phyloP scores from a whole-genome alignment of 2,329 filamentous ascomycete species.

The Cladophialophora immunda region DNA sequence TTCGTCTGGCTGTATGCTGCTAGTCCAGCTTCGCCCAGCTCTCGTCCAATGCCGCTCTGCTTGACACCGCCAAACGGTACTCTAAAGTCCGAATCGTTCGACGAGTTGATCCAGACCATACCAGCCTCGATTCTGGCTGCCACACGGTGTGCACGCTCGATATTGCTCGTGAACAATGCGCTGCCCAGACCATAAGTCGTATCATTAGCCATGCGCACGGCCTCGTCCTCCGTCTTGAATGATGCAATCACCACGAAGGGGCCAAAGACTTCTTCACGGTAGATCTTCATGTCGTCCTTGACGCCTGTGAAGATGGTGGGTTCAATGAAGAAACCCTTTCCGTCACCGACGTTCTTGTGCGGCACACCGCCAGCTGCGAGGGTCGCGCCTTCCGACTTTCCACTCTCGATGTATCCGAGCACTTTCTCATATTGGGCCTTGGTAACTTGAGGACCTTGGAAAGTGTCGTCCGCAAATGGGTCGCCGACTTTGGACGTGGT shows the following conservation, averaged over 20 bases:
- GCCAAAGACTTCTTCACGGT: constrained; percentile 55
- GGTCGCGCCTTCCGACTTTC: constrained; percentile 52
- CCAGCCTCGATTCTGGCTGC: constrained; percentile 54
- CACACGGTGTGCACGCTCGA: constrained; percentile 54
- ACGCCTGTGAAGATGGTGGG: constrained; percentile 51
- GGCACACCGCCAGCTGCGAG: constrained; percentile 50
- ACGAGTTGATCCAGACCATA: constrained; percentile 59
- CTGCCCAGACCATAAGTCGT: constrained; percentile 54
- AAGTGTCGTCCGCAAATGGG: constrained; percentile 52
- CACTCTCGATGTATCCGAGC: constrained; percentile 53
- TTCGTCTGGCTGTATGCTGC: constrained; percentile 52
- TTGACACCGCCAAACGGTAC: constrained; percentile 56
- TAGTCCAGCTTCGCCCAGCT: constrained; percentile 54
- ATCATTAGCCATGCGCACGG: constrained; percentile 50
- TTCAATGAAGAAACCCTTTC: constrained; percentile 52
- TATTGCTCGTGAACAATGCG: constrained; percentile 53
- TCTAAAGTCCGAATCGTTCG: constrained; percentile 52
- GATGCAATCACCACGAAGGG: constrained; percentile 52
- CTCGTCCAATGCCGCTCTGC: constrained; percentile 60
- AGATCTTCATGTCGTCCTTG: constrained; percentile 49
- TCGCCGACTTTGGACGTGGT: constrained; percentile 51
- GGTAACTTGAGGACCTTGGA: constrained; percentile 57
- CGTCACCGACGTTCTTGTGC: constrained; percentile 44
- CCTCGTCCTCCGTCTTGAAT: constrained; percentile 52
- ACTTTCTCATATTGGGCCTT: constrained; percentile 56